Conservation (phyloP, 164 flowering plant species). For the Tetracentron sinense region DNA sequence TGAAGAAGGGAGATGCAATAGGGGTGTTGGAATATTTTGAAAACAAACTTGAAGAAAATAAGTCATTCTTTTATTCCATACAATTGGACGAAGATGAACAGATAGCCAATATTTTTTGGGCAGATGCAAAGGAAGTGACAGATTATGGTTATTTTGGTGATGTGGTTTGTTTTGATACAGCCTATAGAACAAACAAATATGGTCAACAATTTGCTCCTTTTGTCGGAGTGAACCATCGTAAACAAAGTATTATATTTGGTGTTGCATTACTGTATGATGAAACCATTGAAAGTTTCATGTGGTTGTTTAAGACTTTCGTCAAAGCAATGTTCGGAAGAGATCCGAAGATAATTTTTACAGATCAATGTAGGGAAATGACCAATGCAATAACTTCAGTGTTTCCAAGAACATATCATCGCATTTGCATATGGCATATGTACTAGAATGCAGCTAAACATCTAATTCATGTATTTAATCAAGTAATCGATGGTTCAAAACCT, state of each 20-base stretch:
- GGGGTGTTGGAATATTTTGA: neutral
- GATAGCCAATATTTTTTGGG: conserved; percentile 3
- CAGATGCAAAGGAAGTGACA: neutral
- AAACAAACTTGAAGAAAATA: neutral
- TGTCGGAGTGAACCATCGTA: conserved; percentile 3
- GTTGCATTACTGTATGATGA: conserved; percentile 1
- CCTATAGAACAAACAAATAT: neutral
- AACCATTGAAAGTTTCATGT: neutral
- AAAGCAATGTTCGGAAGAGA: neutral
- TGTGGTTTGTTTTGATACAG: conserved; percentile 4
- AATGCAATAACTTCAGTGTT: neutral
- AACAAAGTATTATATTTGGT: neutral
- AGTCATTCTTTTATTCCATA: neutral
- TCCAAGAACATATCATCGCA: neutral
- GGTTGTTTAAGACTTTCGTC: neutral
- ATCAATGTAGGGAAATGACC: neutral
- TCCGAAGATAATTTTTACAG: neutral
- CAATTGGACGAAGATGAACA: neutral
- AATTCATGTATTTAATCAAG: neutral
- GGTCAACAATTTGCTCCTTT: neutral
- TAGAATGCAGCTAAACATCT: neutral
- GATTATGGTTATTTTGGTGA: conserved; percentile 4
- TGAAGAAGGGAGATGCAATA: neutral
- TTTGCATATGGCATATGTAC: conserved; percentile 1
- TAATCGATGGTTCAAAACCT: too few species aligned